Evolutionary conservation across 2,329 filamentous ascomycete genomes (phyloP).

Genomic region (Piedraia hortae): DNA sequence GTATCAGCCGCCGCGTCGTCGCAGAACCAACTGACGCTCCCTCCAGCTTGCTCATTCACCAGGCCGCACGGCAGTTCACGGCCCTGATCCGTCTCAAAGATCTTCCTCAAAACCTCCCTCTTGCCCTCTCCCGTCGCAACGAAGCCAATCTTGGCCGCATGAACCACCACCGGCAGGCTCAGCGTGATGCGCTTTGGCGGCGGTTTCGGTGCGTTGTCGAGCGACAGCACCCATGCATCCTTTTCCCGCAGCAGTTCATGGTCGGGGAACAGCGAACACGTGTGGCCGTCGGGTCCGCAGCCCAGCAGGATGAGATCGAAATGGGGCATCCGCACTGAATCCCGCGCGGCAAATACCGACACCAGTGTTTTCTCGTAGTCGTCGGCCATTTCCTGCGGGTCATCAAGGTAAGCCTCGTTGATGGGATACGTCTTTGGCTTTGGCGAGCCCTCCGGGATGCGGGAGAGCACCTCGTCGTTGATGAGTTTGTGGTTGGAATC

Average conservation of each 20-base stretch:
- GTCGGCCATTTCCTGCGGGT: constrained; percentile 78
- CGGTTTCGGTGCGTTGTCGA: constrained; percentile 84
- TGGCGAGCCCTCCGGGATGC: constrained; percentile 42
- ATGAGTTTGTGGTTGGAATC: constrained; percentile 87
- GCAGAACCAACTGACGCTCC: constrained; percentile 86
- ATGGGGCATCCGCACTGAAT: constrained; percentile 79
- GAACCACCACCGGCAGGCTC: constrained; percentile 68
- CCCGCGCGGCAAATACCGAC: constrained; percentile 60
- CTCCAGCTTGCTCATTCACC: constrained; percentile 59
- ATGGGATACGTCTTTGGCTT: constrained; percentile 55
- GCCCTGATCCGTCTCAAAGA: constrained; percentile 56
- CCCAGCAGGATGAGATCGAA: constrained; percentile 87
- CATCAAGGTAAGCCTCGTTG: constrained; percentile 37
- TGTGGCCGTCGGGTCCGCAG: constrained; percentile 88
- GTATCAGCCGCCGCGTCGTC: constrained; percentile 66
- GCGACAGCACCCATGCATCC: constrained; percentile 74
- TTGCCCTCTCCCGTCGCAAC: constrained; percentile 74
- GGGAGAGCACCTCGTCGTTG: constrained; percentile 66
- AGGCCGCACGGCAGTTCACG: constrained; percentile 55
- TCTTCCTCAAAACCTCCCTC: constrained; percentile 73
- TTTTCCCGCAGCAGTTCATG: constrained; percentile 66
- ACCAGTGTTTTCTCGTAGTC: constrained; percentile 78
- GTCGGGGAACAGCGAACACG: constrained; percentile 82
- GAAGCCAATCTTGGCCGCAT: constrained; percentile 67
- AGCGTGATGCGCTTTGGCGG: constrained; percentile 76